phyloP scores from a whole-genome alignment of 495 filamentous ascomycete species.

The Penicillium waksmanii region DNA sequence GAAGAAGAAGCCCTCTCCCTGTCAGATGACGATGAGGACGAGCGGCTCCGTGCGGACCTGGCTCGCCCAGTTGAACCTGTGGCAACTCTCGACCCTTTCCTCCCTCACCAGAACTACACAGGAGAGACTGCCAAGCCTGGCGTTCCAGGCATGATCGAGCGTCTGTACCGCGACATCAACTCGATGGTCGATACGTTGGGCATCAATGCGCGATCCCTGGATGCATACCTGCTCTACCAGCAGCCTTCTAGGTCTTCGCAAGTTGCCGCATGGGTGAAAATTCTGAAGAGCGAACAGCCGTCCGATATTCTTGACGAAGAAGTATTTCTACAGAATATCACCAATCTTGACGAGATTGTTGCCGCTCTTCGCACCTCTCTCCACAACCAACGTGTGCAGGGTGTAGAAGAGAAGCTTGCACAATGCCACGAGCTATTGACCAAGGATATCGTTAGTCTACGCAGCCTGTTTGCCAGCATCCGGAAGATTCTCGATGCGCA shows the following conservation, averaged over 20 bases:
- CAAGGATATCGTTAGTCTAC: conserved; percentile 67
- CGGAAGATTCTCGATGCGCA: conserved; percentile 71
- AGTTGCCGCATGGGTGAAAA: conserved; percentile 32
- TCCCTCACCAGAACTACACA: conserved; percentile 72
- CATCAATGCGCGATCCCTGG: conserved; percentile 77
- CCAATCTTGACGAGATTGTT: conserved; percentile 62
- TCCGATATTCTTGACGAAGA: conserved; percentile 57
- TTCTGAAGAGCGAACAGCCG: conserved; percentile 46
- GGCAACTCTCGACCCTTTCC: conserved; percentile 61
- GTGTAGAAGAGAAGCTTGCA: conserved; percentile 64
- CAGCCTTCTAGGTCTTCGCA: conserved; percentile 63
- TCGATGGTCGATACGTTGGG: conserved; percentile 94
- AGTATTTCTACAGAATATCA: conserved; percentile 73
- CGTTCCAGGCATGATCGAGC: conserved; percentile 78
- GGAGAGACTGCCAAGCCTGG: conserved; percentile 59
- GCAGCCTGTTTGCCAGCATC: conserved; percentile 71
- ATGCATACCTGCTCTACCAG: conserved; percentile 66
- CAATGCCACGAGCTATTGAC: conserved; percentile 60
- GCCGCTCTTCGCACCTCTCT: conserved; percentile 60
- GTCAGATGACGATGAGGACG: conserved; percentile 68
- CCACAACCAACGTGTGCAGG: conserved; percentile 64
- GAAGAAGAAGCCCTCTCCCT: conserved; percentile 46
- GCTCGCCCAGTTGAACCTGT: conserved; percentile 53
- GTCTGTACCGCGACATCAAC: conserved; percentile 89
- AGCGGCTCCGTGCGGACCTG: conserved; percentile 61